Percentiles rank a stretch among this genome's conserved stretches.
phyloP scores from a whole-genome alignment of 2,329 filamentous ascomycete genomes.

The Paecilomyces niveus region DNA sequence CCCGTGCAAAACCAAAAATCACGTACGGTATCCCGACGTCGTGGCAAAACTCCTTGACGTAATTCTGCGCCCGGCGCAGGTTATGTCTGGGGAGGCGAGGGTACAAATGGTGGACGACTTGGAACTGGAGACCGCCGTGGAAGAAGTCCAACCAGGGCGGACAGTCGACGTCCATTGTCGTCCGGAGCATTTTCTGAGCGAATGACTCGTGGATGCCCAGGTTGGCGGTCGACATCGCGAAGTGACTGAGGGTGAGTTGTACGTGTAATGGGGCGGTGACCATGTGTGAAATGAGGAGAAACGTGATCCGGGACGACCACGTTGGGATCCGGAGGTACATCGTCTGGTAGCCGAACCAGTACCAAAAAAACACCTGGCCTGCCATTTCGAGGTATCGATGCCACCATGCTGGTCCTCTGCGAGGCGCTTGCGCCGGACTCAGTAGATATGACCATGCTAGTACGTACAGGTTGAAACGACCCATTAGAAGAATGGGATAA shows the following conservation, averaged over 20 bases:
- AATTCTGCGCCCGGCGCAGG: conserved; percentile 63
- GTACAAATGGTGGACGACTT: conserved; percentile 80
- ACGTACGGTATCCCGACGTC: conserved; percentile 81
- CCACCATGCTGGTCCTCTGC: conserved; percentile 73
- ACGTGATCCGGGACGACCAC: conserved; percentile 65
- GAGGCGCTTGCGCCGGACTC: conserved; percentile 61
- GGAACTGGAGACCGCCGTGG: conserved; percentile 83
- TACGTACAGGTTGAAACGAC: conserved; percentile 79
- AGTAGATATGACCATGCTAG: conserved; percentile 74
- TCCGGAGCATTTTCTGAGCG: conserved; percentile 82
- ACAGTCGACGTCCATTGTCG: conserved; percentile 90
- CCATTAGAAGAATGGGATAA: conserved; percentile 72
- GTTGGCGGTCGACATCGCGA: conserved; percentile 86
- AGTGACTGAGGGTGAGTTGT: conserved; percentile 87
- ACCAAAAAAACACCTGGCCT: conserved; percentile 77
- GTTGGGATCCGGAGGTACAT: conserved; percentile 64
- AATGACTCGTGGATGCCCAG: conserved; percentile 80
- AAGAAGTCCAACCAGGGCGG: conserved; percentile 83
- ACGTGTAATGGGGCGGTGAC: conserved; percentile 76
- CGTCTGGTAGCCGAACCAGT: conserved; percentile 74
- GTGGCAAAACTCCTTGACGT: conserved; percentile 73
- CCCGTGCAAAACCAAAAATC: conserved; percentile 74
- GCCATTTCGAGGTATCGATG: conserved; percentile 71
- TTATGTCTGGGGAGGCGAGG: conserved; percentile 81
- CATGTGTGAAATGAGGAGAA: conserved; percentile 73